These are phyloP conservation scores for Phoenix roebelenii DNA, from an alignment of 176 grass and related monocot species.

Conservation along the genomic window DNA sequence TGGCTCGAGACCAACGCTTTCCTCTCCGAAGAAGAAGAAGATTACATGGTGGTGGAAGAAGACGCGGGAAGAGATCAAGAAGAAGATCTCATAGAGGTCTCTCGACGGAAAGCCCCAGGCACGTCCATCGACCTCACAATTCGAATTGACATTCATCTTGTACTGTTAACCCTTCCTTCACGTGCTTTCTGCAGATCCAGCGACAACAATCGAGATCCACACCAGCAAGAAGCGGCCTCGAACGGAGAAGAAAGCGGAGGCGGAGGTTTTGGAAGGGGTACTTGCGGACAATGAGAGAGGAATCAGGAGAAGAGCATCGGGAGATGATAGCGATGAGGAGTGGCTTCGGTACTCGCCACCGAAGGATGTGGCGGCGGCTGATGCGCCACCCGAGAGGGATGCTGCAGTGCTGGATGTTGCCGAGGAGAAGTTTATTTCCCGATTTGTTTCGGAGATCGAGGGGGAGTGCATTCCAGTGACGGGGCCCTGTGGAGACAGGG, in stretches of 20 bases:
- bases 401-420: slow-evolving; percentile 28
- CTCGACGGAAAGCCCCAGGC: background rate
- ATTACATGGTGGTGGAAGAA: slow-evolving; percentile 7
- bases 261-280: slow-evolving; percentile 6
- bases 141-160: background rate
- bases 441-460: slow-evolving; percentile 63
- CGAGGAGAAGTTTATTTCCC: slow-evolving; percentile 46
- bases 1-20: slow-evolving; percentile 62
- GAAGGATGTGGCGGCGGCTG: slow-evolving; percentile 22
- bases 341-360: slow-evolving; percentile 29
- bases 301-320: slow-evolving; percentile 31
- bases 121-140: background rate
- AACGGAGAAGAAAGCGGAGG: slow-evolving; percentile 12
- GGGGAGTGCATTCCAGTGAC: slow-evolving; percentile 68
- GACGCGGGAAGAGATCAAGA: slow-evolving; percentile 11
- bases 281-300: slow-evolving; percentile 17
- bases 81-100: background rate
- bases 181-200: background rate
- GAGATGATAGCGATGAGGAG: slow-evolving; percentile 26
- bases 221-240: slow-evolving; percentile 2
- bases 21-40: slow-evolving; percentile 36
- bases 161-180: background rate
- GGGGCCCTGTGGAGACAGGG: slow-evolving; percentile 57
- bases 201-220: background rate
- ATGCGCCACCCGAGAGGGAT: slow-evolving; percentile 19